Conservation (phyloP, 2,329 filamentous ascomycete species). For the Diplodia sapinea region DNA sequence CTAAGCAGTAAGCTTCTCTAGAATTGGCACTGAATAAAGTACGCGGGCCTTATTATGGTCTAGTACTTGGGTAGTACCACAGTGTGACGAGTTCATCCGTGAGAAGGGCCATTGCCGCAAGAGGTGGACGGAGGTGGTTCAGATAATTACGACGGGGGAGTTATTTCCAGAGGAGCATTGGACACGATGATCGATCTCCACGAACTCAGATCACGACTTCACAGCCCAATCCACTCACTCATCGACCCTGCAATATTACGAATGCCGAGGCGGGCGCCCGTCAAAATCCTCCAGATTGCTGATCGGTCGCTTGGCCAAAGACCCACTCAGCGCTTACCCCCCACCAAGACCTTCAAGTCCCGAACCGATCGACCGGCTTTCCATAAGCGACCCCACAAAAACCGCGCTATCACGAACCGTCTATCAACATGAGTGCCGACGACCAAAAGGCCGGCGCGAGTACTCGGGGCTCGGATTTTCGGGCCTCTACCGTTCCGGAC, state of each 20-base stretch:
- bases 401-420: not conserved
- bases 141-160: too few species aligned
- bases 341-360: not conserved
- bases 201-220: too few species aligned
- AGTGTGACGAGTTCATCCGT: too few species aligned
- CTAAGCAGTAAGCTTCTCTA: too few species aligned
- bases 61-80: too few species aligned
- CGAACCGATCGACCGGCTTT: constrained; percentile 1
- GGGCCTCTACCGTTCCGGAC: not conserved
- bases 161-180: too few species aligned
- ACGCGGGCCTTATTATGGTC: too few species aligned
- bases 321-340: not conserved
- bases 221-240: not conserved
- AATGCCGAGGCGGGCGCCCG: not conserved
- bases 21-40: too few species aligned
- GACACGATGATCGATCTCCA: too few species aligned
- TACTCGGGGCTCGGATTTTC: not conserved
- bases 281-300: not conserved
- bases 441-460: not conserved
- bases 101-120: too few species aligned
- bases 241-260: not conserved
- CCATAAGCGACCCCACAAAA: not conserved
- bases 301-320: not conserved
- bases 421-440: not conserved
- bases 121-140: too few species aligned